Conservation (phyloP, 73 alveolate species). For the Effrenium voratum region DNA sequence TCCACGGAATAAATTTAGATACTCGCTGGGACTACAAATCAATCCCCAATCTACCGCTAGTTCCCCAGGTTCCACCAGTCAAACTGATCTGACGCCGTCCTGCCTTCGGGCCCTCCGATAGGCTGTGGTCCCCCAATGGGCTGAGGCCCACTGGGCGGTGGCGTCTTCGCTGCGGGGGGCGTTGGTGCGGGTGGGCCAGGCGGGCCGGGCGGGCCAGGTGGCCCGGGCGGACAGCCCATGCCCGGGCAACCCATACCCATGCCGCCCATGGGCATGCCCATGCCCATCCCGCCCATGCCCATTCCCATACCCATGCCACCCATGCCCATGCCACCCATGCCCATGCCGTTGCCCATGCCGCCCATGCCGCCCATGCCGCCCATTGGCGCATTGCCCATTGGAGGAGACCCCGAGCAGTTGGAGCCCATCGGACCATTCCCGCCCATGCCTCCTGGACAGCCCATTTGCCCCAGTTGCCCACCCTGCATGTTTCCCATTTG, state of each 20-base stretch:
- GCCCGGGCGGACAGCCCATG: no score
- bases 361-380: background rate
- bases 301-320: background rate
- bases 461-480: background rate
- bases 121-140: conserved; percentile 14
- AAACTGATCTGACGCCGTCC: no score
- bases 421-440: background rate
- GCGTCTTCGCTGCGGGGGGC: no score
- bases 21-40: no score
- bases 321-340: background rate
- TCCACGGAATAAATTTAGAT: no score
- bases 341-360: background rate
- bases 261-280: background rate
- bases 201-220: no score
- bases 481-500: conserved; percentile 52
- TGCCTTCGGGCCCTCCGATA: conserved; percentile 27
- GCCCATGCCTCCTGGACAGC: background rate
- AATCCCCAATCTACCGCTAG: no score
- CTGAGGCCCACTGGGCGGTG: no score
- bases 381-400: background rate
- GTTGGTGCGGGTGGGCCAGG: no score
- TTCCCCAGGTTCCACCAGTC: no score
- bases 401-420: background rate
- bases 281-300: background rate
- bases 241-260: background rate